Evolutionary conservation across 2,329 filamentous ascomycete genomes (phyloP).

Genomic region (Xylariaceae sp.): DNA sequence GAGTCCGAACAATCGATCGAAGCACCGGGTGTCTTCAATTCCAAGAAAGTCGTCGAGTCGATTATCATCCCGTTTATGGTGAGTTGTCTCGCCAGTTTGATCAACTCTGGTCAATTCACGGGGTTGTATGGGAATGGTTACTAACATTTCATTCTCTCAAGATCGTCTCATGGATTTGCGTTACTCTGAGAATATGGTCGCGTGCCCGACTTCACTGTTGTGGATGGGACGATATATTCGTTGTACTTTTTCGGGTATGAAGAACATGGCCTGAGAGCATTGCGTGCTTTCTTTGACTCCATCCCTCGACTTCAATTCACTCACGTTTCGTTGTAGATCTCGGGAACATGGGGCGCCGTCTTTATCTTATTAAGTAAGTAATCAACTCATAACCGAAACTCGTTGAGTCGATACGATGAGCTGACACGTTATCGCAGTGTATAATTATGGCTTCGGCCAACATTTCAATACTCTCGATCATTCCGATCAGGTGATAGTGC

Average conservation of each 20-base stretch:
- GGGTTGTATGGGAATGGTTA: not conserved
- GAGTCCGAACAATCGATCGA: not conserved
- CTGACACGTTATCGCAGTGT: conserved; percentile 15
- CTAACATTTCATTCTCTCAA: not conserved
- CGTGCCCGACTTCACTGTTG: conserved; percentile 28
- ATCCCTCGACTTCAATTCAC: not conserved
- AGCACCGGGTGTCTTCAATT: conserved; percentile 19
- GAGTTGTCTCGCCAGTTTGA: not conserved
- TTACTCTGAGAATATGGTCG: conserved; percentile 27
- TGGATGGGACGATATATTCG: conserved; percentile 36
- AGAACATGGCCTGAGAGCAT: not conserved
- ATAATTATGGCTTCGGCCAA: conserved; percentile 29
- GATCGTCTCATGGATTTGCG: conserved; percentile 29
- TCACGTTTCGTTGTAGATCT: conserved; percentile 16
- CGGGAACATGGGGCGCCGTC: conserved; percentile 25
- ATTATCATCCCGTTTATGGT: conserved; percentile 24
- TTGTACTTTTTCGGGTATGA: conserved; percentile 31
- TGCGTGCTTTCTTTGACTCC: not conserved
- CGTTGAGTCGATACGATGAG: not conserved
- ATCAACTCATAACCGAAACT: not conserved
- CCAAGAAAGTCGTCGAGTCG: conserved; percentile 19
- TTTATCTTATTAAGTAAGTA: conserved; percentile 16
- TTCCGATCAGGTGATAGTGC: conserved; percentile 22
- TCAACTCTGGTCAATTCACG: too few species aligned
- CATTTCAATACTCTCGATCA: conserved; percentile 24